Base-by-base conservation (phyloP, 192 early-diverging fungal species). In the Cetraspora pellucida region DNA sequence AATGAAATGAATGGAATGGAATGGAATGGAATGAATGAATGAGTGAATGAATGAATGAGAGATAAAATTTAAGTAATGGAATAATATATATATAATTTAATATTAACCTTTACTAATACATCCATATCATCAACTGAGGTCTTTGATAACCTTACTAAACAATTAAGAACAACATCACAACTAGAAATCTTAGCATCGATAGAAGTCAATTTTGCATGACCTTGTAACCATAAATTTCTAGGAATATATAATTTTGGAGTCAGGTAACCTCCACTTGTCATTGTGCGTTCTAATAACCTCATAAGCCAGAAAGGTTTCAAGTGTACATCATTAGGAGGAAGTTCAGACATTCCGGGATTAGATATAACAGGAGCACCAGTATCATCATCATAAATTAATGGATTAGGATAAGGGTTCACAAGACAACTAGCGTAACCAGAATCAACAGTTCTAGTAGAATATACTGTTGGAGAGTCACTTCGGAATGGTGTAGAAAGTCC, bases 241-340 rank as follows among this genome's bases (percentile, higher is more conserved):
- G 83, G 83, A 19, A 84, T 80, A 78, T 77, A 84, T 73, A 84
- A 75, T n/a, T 81, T 79, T 21, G 81, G 78, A 13, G 83, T 81
- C 11, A 84, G 45, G 28, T 81, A 84, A 46, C 83, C 83, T 3
- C 83, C 83, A 13, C 77, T 77, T 10, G 78, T 67, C 83, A 84
- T 84, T 1, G 78, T 78, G 49, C 81, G 83, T 54, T 81, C 83
- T 30, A 84, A 60, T 57, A 69, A 73, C 27, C 63, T 74, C 83
- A 84, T 84, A 44, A 84, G 60, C 83, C 83, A 84, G 63, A 84
- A 84, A 19, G 80, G 79, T 23, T 80, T 77, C 17, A 84, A 44
- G 74, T 78, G 76, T 7, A 81, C 54, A 44, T 84, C 83, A 59
- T 60, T 63, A 0, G 83, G 83, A 50, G 80, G 54, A 25, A 66